Evolutionary conservation across 2,329 filamentous ascomycete species (phyloP).

Genomic region (Eutypella sp.): DNA sequence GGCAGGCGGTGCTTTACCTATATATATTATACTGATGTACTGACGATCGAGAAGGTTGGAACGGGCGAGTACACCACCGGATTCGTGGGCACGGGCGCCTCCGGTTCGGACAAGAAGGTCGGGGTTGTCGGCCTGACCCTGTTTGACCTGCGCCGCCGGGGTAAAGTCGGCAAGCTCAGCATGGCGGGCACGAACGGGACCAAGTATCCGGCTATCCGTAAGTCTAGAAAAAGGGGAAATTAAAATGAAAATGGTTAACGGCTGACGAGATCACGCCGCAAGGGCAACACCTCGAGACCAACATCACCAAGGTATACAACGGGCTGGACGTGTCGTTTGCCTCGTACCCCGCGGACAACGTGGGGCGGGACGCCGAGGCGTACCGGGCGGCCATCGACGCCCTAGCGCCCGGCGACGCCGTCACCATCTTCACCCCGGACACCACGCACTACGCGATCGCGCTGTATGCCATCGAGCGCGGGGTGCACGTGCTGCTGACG

Average conservation of each 20-base stretch:
- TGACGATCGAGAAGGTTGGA: conserved; percentile 74
- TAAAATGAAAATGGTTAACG: too few species aligned
- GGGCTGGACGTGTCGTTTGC: conserved; percentile 79
- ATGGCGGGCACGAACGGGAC: conserved; percentile 88
- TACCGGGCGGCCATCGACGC: conserved; percentile 88
- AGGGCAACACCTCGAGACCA: conserved; percentile 80
- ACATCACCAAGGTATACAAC: conserved; percentile 86
- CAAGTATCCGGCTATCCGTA: conserved; percentile 89
- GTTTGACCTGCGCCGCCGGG: conserved; percentile 81
- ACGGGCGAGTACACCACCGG: conserved; percentile 97
- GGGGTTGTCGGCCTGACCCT: conserved; percentile 87
- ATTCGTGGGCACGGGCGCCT: conserved; percentile 79
- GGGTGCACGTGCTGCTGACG: conserved; percentile 87
- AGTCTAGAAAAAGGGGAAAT: conserved; percentile 31
- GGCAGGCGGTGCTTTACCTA: too few species aligned
- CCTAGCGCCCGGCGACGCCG: conserved; percentile 75
- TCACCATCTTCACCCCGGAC: conserved; percentile 95
- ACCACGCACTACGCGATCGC: conserved; percentile 91
- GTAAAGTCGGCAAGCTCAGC: conserved; percentile 78
- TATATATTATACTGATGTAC: too few species aligned
- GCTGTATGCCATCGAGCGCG: conserved; percentile 81
- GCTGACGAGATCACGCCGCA: too few species aligned
- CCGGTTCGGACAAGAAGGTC: conserved; percentile 90
- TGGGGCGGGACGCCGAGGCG: conserved; percentile 68
- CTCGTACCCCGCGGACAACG: conserved; percentile 73